phyloP scores from a whole-genome alignment of 805 yeast genomes.

The Metschnikowia colocasiae region DNA sequence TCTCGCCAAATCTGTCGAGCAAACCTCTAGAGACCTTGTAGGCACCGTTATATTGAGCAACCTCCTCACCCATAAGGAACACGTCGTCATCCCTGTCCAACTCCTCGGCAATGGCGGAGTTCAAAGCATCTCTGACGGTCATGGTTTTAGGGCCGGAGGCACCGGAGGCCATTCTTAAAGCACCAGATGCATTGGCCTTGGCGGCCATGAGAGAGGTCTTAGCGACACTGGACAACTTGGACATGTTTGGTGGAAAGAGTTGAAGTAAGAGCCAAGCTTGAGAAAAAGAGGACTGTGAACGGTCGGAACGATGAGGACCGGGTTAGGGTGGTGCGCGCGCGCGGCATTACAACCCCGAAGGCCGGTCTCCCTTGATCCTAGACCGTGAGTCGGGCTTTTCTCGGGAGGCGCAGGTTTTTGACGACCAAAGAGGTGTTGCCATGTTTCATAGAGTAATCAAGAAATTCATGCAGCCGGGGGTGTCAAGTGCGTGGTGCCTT shows the following conservation, averaged over 20 bases:
- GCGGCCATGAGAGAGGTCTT: slow-evolving; percentile 41
- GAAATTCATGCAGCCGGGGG: too few species aligned
- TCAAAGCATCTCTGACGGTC: slow-evolving; percentile 96
- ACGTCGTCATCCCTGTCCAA: slow-evolving; percentile 93
- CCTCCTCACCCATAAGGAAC: slow-evolving; percentile 97
- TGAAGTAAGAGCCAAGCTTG: slow-evolving; percentile 5
- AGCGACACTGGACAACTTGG: slow-evolving; percentile 36
- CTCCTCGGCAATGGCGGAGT: slow-evolving; percentile 94
- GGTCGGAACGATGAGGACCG: slow-evolving; percentile 24
- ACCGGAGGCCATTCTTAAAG: slow-evolving; percentile 42
- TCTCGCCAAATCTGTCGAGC: slow-evolving; percentile 91
- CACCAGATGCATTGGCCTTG: slow-evolving; percentile 22
- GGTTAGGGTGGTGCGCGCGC: slow-evolving; percentile 13
- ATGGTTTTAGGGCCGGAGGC: slow-evolving; percentile 54
- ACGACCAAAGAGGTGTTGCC: too few species aligned
- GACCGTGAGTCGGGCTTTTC: too few species aligned
- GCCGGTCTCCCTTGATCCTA: too few species aligned
- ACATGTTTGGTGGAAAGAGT: slow-evolving; percentile 15
- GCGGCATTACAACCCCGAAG: slow-evolving; percentile 20
- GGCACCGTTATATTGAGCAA: slow-evolving; percentile 99
- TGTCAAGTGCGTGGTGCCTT: too few species aligned
- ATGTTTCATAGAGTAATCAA: too few species aligned
- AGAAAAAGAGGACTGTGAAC: slow-evolving; percentile 5
- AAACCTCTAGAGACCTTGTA: slow-evolving; percentile 95
- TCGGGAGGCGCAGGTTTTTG: too few species aligned